Conservation (phyloP, 2,329 filamentous ascomycete species). For the Colletotrichum eleusines region DNA sequence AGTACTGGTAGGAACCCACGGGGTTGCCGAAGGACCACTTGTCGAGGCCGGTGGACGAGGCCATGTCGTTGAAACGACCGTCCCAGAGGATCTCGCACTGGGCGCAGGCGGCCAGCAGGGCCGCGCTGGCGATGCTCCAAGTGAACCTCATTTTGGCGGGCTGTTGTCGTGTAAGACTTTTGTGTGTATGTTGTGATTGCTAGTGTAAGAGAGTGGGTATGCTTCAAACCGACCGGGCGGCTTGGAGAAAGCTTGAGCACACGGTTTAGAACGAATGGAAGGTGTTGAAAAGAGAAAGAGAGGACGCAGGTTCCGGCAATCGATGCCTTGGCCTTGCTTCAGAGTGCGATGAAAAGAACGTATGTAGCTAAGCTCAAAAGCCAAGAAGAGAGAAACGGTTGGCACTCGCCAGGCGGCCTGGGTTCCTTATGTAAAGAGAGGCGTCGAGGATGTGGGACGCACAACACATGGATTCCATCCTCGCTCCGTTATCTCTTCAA, state of each 20-base stretch:
- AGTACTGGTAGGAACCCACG: slow-evolving; percentile 79
- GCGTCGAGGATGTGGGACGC: slow-evolving; percentile 11
- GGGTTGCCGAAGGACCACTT: slow-evolving; percentile 77
- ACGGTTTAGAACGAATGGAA: slow-evolving; percentile 32
- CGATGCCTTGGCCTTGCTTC: slow-evolving; percentile 42
- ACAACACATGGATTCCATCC: slow-evolving; percentile 13
- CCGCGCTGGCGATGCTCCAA: slow-evolving; percentile 38
- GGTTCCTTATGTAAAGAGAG: slow-evolving; percentile 33
- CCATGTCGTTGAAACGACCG: slow-evolving; percentile 73
- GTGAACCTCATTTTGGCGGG: slow-evolving; percentile 37
- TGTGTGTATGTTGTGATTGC: neutral
- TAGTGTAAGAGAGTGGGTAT: slow-evolving; percentile 30
- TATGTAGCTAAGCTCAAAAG: slow-evolving; percentile 38
- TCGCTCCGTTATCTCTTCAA: slow-evolving; percentile 22
- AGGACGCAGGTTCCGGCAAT: slow-evolving; percentile 41
- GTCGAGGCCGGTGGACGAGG: slow-evolving; percentile 65
- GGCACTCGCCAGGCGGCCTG: slow-evolving; percentile 9
- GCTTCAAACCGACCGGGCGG: slow-evolving; percentile 36
- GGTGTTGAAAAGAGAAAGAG: slow-evolving; percentile 33
- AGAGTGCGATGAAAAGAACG: slow-evolving; percentile 32
- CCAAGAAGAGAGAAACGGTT: slow-evolving; percentile 1
- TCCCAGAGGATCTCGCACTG: slow-evolving; percentile 66
- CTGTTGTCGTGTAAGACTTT: slow-evolving; percentile 13
- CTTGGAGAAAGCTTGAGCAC: slow-evolving; percentile 34
- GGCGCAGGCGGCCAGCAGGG: slow-evolving; percentile 35